Evolutionary conservation across 2,329 filamentous ascomycete species (phyloP).

Genomic region (Cladophialophora psammophila): DNA sequence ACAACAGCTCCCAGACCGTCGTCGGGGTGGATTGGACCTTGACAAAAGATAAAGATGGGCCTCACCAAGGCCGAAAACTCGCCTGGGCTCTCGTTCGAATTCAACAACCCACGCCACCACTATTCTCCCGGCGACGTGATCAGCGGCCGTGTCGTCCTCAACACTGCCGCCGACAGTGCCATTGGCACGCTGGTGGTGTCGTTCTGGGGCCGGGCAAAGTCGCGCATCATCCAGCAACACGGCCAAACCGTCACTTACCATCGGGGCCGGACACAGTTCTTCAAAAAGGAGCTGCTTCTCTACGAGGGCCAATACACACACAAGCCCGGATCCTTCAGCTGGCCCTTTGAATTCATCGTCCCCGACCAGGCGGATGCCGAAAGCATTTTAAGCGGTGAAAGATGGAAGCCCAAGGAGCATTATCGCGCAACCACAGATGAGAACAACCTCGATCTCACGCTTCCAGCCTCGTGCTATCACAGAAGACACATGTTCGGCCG

Average conservation of each 20-base stretch:
- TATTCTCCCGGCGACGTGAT: conserved; percentile 37
- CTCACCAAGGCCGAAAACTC: conserved; percentile 33
- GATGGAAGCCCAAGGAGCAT: conserved; percentile 36
- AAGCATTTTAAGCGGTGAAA: conserved; percentile 28
- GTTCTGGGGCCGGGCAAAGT: conserved; percentile 38
- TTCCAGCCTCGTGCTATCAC: conserved; percentile 35
- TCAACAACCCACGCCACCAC: conserved; percentile 24
- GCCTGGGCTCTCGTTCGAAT: conserved; percentile 34
- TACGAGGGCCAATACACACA: conserved; percentile 39
- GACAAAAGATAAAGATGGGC: conserved; percentile 22
- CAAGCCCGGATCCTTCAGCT: conserved; percentile 35
- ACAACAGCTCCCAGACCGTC: neutral
- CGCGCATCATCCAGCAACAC: conserved; percentile 34
- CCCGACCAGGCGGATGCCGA: conserved; percentile 32
- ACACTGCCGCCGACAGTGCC: conserved; percentile 33
- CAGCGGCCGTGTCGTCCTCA: conserved; percentile 32
- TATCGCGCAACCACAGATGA: conserved; percentile 28
- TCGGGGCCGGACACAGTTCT: conserved; percentile 34
- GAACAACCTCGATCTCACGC: conserved; percentile 29
- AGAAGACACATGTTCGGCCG: conserved; percentile 30
- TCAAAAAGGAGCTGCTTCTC: conserved; percentile 31
- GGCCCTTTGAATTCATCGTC: conserved; percentile 36
- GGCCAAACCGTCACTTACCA: conserved; percentile 32
- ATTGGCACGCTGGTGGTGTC: conserved; percentile 34
- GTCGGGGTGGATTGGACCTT: neutral